phyloP scores from a whole-genome alignment of 2,329 filamentous ascomycete species.

The Fonsecaea nubica region DNA sequence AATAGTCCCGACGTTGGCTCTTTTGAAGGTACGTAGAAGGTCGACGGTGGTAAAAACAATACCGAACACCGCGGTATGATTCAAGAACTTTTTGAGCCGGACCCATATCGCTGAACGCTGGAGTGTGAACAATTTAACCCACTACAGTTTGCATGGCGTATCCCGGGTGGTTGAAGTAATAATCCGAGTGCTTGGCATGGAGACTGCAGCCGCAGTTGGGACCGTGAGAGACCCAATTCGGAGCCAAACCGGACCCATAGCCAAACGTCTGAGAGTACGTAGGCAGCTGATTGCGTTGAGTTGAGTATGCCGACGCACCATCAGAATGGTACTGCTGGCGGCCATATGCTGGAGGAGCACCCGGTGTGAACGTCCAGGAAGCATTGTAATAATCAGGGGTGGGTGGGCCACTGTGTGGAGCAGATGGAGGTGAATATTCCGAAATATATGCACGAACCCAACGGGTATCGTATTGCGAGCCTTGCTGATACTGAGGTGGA shows the following conservation, averaged over 20 bases:
- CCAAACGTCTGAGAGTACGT: slow-evolving; percentile 28
- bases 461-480: slow-evolving; percentile 56
- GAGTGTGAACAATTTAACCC: slow-evolving; percentile 33
- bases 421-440: slow-evolving; percentile 60
- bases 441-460: slow-evolving; percentile 57
- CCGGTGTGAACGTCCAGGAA: slow-evolving; percentile 50
- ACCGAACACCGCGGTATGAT: slow-evolving; percentile 21
- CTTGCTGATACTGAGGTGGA: slow-evolving; percentile 58
- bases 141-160: slow-evolving; percentile 40
- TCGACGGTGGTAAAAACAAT: slow-evolving; percentile 27
- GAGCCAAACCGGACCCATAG: slow-evolving; percentile 26
- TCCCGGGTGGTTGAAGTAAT: slow-evolving; percentile 50
- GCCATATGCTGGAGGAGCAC: slow-evolving; percentile 25
- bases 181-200: slow-evolving; percentile 58
- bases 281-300: slow-evolving; percentile 35
- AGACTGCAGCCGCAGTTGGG: slow-evolving; percentile 56
- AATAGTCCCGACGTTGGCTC: neutral
- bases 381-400: slow-evolving; percentile 57
- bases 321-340: slow-evolving; percentile 32
- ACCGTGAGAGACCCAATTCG: slow-evolving; percentile 55
- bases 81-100: slow-evolving; percentile 30
- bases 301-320: slow-evolving; percentile 30
- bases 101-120: slow-evolving; percentile 32
- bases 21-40: slow-evolving; percentile 2
- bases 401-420: slow-evolving; percentile 55